These are phyloP conservation scores for Desmodesmus armatus DNA, from an alignment of 139 green algal genomes.

Conservation along the genomic window DNA sequence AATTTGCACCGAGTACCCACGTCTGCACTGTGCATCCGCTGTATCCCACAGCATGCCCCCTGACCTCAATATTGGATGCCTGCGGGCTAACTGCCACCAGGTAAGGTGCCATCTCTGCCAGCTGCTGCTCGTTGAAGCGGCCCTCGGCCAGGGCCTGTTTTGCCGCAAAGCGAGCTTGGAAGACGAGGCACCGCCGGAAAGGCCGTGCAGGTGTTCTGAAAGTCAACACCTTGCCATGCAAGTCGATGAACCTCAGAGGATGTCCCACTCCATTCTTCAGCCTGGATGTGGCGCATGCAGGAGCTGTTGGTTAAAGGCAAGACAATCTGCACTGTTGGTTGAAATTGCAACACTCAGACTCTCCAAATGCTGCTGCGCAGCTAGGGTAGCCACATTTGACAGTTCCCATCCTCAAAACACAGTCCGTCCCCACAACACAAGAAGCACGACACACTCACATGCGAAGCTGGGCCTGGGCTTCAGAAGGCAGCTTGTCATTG, in stretches of 20 bases:
- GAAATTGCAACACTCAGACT: no score
- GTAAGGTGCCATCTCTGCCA: constrained; percentile 23
- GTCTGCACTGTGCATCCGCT: no score
- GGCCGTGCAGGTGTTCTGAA: constrained; percentile 19
- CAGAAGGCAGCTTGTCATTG: background rate
- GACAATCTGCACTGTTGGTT: no score
- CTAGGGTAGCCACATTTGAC: no score
- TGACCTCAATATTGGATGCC: constrained; percentile 17
- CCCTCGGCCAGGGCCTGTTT: constrained; percentile 34
- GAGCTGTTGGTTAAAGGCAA: no score
- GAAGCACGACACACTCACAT: no score
- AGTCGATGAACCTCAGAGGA: constrained; percentile 2
- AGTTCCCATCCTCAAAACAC: no score
- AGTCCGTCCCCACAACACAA: no score
- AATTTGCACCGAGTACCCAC: no score
- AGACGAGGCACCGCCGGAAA: background rate
- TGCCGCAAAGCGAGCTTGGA: background rate
- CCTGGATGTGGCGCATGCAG: no score
- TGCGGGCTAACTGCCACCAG: constrained; percentile 23
- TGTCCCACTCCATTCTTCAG: background rate
- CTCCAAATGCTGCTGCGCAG: no score
- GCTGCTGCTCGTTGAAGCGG: constrained; percentile 1
- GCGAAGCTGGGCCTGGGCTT: background rate
- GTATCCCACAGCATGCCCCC: no score
- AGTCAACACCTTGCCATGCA: constrained; percentile 10